phyloP scores from a whole-genome alignment of 1,139 yeast genomes.

The Pneumocystis murina region DNA sequence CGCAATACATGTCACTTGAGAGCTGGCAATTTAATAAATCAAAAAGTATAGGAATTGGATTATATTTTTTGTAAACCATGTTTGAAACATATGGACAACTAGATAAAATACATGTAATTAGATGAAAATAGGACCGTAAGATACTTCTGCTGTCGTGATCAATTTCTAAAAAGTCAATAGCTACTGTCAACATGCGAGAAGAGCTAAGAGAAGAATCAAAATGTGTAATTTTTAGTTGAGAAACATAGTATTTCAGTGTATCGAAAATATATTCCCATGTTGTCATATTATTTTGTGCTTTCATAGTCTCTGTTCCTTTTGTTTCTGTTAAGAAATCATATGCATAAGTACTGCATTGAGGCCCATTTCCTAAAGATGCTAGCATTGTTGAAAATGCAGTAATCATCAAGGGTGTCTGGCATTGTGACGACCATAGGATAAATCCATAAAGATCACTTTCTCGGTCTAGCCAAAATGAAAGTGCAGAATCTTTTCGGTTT shows the following conservation, averaged over 20 bases:
- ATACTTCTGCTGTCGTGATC: constrained; percentile 73
- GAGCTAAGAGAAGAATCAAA: background rate
- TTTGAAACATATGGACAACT: constrained; percentile 29
- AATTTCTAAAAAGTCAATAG: constrained; percentile 32
- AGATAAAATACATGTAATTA: constrained; percentile 37
- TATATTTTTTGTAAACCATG: constrained; percentile 23
- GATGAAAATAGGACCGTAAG: constrained; percentile 52
- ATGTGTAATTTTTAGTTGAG: constrained; percentile 26
- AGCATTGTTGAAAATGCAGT: constrained; percentile 70
- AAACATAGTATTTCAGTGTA: constrained; percentile 41
- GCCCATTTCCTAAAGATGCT: constrained; percentile 57
- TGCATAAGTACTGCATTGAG: constrained; percentile 36
- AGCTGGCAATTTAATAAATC: constrained; percentile 35
- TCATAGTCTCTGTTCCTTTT: constrained; percentile 6
- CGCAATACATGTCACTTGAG: constrained; percentile 40
- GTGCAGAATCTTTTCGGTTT: constrained; percentile 43
- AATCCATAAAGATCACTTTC: constrained; percentile 57
- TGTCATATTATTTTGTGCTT: constrained; percentile 18
- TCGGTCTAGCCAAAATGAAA: constrained; percentile 58
- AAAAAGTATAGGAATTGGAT: constrained; percentile 17
- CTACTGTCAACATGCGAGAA: constrained; percentile 7
- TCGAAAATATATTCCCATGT: constrained; percentile 43
- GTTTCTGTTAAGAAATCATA: constrained; percentile 25
- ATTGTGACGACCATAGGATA: constrained; percentile 72
- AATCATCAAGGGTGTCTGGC: constrained; percentile 69